Evolutionary conservation across 2,329 filamentous ascomycete genomes (phyloP).

Genomic region (Achaetomium macrosporum): DNA sequence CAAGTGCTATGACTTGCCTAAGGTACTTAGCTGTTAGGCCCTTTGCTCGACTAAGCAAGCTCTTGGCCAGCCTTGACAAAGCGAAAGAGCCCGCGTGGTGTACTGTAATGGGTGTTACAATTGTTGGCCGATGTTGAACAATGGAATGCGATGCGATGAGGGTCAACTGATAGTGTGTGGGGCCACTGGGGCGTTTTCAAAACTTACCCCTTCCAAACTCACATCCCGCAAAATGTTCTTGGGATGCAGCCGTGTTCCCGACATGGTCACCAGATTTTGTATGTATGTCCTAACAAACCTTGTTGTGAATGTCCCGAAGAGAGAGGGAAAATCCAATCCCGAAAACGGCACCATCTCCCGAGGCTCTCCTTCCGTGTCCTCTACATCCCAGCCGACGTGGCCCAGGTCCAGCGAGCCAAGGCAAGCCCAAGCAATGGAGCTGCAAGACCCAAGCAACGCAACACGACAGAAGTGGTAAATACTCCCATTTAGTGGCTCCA

Average conservation of each 20-base stretch:
- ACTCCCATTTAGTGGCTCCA: constrained; percentile 3
- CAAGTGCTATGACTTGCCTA: no score
- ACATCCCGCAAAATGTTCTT: no score
- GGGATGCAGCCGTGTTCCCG: constrained; percentile 8
- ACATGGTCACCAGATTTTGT: no score
- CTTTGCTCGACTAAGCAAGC: neutral
- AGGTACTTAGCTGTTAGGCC: no score
- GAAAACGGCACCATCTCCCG: neutral
- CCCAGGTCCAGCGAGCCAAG: constrained; percentile 1
- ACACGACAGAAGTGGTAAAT: constrained; percentile 11
- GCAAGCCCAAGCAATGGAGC: constrained; percentile 6
- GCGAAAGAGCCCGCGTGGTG: neutral
- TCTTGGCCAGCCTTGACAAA: neutral
- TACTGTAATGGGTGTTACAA: neutral
- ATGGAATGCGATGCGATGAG: neutral
- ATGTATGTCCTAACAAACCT: no score
- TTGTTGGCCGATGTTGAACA: neutral
- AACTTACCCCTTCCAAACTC: no score
- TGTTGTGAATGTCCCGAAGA: no score
- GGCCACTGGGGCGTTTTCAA: no score
- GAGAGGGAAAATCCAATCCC: no score
- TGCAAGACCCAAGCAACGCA: constrained; percentile 15
- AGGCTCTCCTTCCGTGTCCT: neutral
- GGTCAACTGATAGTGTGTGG: neutral
- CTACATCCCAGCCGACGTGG: no score